Percentiles rank a stretch among this genome's conserved stretches.
These are phyloP conservation scores for Sophora flavescens DNA, from an alignment of 306 rosid genomes.

Conservation along the genomic window DNA sequence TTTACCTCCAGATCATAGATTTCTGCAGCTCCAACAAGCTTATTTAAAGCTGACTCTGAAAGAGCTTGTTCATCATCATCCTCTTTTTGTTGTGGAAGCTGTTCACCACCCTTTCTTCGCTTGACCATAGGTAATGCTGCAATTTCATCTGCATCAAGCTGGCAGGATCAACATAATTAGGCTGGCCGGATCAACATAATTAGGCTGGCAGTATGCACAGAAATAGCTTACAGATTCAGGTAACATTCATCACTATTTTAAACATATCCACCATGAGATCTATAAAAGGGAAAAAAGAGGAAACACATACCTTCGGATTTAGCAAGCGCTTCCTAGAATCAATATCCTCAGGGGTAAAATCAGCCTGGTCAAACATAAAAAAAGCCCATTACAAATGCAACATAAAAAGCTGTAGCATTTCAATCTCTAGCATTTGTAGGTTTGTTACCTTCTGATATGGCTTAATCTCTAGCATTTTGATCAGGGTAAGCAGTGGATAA, in stretches of 20 bases:
- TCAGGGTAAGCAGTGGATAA: slow-evolving; percentile 70
- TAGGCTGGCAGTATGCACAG: slow-evolving; percentile 10
- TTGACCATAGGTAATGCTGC: slow-evolving; percentile 60
- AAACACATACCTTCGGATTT: slow-evolving; percentile 59
- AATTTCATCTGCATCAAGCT: slow-evolving; percentile 68
- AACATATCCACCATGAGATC: background rate
- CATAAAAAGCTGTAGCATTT: background rate
- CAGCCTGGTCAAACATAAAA: slow-evolving; percentile 65
- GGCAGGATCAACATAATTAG: slow-evolving; percentile 35
- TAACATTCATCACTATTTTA: background rate
- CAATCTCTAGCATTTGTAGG: background rate
- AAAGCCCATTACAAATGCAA: slow-evolving; percentile 5
- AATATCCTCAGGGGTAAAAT: slow-evolving; percentile 81
- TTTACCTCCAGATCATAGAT: slow-evolving; percentile 77
- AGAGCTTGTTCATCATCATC: slow-evolving; percentile 69
- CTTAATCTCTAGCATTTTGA: slow-evolving; percentile 50
- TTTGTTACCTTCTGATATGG: slow-evolving; percentile 66
- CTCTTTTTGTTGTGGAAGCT: slow-evolving; percentile 53
- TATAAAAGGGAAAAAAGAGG: background rate
- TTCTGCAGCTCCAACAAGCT: slow-evolving; percentile 79
- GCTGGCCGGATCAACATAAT: slow-evolving; percentile 31
- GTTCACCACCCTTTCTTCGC: slow-evolving; percentile 62
- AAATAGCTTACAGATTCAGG: background rate
- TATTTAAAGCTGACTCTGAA: slow-evolving; percentile 74
- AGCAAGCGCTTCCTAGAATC: slow-evolving; percentile 74